Evolutionary conservation across 73 alveolate genomes (phyloP).

Genomic region (Tetrahymena borealis): DNA sequence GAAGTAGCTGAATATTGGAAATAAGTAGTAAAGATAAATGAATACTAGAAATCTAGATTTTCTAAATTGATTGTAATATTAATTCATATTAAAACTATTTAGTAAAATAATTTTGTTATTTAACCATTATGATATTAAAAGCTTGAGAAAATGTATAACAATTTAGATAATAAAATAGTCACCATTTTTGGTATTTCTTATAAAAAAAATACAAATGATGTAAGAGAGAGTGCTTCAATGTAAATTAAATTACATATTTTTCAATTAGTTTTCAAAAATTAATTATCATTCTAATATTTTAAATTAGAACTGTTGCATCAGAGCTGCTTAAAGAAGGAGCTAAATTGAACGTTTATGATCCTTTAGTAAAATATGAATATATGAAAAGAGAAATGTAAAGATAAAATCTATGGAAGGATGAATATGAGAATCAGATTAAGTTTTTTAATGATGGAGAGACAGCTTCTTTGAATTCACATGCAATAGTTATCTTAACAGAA

Average conservation of each 20-base stretch:
- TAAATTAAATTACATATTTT: not conserved
- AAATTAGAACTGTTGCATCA: not conserved
- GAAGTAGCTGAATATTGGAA: conserved; percentile 25
- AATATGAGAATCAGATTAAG: not conserved
- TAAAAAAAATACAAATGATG: conserved; percentile 32
- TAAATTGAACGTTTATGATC: conserved; percentile 12
- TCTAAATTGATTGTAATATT: not conserved
- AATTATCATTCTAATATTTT: not conserved
- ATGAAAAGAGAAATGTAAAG: not conserved
- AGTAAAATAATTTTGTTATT: no score
- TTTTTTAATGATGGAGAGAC: not conserved
- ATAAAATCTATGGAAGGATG: not conserved
- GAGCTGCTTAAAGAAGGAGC: conserved; percentile 12
- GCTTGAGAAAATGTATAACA: not conserved
- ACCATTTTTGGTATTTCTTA: conserved; percentile 25
- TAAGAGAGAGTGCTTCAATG: conserved; percentile 19
- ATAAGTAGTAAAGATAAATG: not conserved
- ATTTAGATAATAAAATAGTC: conserved; percentile 1
- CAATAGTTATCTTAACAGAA: conserved; percentile 25
- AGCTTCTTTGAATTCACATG: not conserved
- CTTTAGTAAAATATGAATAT: not conserved
- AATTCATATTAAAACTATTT: not conserved
- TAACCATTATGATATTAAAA: no score
- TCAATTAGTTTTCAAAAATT: not conserved
- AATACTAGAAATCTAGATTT: conserved; percentile 4